A percentile compares a stretch with the other conserved stretches of the same genome.
Evolutionary conservation across 495 filamentous ascomycete genomes (phyloP).

Genomic region (Daldinia concentrica): DNA sequence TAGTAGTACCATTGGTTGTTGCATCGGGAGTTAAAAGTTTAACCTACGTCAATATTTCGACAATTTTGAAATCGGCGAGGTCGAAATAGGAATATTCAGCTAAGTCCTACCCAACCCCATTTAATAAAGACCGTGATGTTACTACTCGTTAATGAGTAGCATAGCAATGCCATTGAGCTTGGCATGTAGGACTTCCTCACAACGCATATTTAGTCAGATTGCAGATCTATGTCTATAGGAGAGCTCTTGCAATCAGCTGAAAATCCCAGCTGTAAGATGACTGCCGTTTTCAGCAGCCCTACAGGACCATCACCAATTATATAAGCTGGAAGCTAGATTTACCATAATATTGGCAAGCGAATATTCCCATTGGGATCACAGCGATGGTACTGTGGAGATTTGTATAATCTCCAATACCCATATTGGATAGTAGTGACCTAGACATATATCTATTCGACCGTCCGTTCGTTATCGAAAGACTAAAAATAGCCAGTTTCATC

Average conservation of each 20-base stretch:
- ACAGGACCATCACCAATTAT: neutral
- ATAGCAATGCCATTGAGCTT: neutral
- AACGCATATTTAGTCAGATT: neutral
- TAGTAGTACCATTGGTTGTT: neutral
- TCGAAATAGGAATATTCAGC: slow-evolving; percentile 17
- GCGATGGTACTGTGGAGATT: neutral
- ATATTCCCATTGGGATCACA: neutral
- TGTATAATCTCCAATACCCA: too few species aligned
- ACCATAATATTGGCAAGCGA: neutral
- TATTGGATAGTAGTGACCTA: too few species aligned
- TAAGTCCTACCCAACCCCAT: slow-evolving; percentile 5
- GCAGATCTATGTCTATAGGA: too few species aligned
- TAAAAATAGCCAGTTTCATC: too few species aligned
- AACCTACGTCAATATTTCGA: slow-evolving; percentile 19
- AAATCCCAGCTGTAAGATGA: neutral
- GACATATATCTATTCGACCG: too few species aligned
- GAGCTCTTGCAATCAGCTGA: neutral
- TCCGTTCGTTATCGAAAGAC: too few species aligned
- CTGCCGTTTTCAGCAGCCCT: neutral
- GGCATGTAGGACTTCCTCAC: neutral
- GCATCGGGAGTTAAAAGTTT: neutral
- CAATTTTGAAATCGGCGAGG: neutral
- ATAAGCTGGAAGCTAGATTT: neutral
- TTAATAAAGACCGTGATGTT: neutral
- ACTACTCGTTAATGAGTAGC: neutral